phyloP scores from a whole-genome alignment of 2,329 filamentous ascomycete species.

The Onygenales sp. region DNA sequence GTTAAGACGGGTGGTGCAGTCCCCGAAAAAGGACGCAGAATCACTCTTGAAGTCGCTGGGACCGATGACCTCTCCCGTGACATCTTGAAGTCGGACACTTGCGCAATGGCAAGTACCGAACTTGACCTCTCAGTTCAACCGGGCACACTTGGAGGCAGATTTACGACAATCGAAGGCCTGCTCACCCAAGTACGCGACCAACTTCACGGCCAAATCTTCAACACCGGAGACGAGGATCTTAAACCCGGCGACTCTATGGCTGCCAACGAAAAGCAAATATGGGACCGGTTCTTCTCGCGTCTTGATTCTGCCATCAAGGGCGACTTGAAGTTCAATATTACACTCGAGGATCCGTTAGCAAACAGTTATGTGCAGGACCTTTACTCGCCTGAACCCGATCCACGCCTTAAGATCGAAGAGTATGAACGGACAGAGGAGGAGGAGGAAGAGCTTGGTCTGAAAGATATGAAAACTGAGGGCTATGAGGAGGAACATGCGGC shows the following conservation, averaged over 20 bases:
- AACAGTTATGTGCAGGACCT: constrained; percentile 91
- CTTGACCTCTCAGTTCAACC: constrained; percentile 81
- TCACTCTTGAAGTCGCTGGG: constrained; percentile 63
- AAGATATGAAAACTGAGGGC: constrained; percentile 84
- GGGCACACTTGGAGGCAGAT: constrained; percentile 87
- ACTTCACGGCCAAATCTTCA: constrained; percentile 78
- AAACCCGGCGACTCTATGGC: constrained; percentile 71
- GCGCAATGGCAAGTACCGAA: constrained; percentile 76
- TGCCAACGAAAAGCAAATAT: constrained; percentile 55
- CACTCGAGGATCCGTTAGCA: constrained; percentile 79
- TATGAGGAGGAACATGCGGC: constrained; percentile 54
- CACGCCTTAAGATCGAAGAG: constrained; percentile 68
- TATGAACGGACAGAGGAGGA: constrained; percentile 86
- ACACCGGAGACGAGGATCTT: constrained; percentile 49
- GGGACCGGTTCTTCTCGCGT: constrained; percentile 70
- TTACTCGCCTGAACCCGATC: constrained; percentile 68
- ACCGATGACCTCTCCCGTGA: constrained; percentile 73
- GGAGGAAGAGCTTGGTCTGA: constrained; percentile 82
- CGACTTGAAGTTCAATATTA: constrained; percentile 68
- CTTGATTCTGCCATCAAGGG: constrained; percentile 72
- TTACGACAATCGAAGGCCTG: constrained; percentile 93
- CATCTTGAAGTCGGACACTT: constrained; percentile 93
- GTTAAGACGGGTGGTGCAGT: constrained; percentile 95
- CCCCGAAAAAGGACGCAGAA: constrained; percentile 73
- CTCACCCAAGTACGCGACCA: constrained; percentile 88